Conservation (phyloP, 331 rosid genomes). For the Stylosanthes scabra region DNA sequence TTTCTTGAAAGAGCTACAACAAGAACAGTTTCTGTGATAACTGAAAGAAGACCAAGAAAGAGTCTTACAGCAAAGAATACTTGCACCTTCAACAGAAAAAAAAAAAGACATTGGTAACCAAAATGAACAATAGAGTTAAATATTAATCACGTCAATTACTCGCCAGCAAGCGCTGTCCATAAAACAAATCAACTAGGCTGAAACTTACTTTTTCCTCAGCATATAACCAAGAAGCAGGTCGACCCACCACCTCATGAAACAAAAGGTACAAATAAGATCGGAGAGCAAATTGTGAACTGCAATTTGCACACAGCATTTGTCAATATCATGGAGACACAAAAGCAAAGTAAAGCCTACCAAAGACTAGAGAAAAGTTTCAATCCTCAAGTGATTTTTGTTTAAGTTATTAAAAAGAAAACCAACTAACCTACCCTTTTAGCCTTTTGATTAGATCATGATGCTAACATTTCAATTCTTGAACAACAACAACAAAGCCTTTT, state of each 20-base stretch:
- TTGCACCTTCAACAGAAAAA: constrained; percentile 66
- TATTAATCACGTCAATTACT: constrained; percentile 8
- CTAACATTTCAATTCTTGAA: too few relatives aligned
- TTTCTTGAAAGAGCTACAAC: constrained; percentile 90
- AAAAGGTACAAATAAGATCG: constrained; percentile 88
- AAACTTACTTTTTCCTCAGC: constrained; percentile 79
- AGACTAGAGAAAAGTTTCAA: background rate
- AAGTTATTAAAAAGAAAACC: background rate
- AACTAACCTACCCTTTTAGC: too few relatives aligned
- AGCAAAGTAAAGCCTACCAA: constrained; percentile 1
- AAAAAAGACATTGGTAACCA: constrained; percentile 30
- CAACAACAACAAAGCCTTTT: too few relatives aligned
- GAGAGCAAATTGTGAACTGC: constrained; percentile 98
- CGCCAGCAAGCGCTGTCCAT: background rate
- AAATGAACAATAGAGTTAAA: constrained; percentile 8
- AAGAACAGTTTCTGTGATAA: constrained; percentile 77
- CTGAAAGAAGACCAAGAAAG: constrained; percentile 85
- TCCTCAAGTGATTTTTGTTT: background rate
- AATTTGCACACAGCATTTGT: constrained; percentile 36
- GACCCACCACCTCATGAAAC: constrained; percentile 89
- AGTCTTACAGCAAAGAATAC: constrained; percentile 92
- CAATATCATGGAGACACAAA: constrained; percentile 12
- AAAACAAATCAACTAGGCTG: constrained; percentile 11
- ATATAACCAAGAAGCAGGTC: constrained; percentile 85
- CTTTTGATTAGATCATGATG: too few relatives aligned